Conservation (phyloP, 225 moss, liverwort and hornwort species). For the Takakia lepidozioides region DNA sequence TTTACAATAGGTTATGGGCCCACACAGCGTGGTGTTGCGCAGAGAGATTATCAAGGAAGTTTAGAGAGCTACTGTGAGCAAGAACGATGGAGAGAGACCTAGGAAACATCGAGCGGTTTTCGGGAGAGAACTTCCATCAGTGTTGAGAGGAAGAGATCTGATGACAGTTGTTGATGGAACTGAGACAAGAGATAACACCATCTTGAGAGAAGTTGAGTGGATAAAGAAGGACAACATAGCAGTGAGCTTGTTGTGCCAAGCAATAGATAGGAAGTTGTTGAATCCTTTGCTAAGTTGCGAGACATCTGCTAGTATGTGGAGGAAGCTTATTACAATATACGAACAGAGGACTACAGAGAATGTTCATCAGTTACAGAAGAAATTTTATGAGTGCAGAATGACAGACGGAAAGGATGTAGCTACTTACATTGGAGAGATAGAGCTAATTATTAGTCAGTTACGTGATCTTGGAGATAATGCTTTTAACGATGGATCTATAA, state of each 20-base stretch:
- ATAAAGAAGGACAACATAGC: background rate
- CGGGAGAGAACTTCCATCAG: background rate
- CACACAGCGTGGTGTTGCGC: too few species aligned
- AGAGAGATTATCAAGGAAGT: too few species aligned
- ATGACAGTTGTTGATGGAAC: constrained; percentile 3
- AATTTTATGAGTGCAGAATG: background rate
- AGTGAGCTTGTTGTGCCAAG: background rate
- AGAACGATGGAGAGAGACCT: background rate
- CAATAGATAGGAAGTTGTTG: background rate
- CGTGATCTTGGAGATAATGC: background rate
- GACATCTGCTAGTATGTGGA: background rate
- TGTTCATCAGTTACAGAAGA: background rate
- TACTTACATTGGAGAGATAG: background rate
- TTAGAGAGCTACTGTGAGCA: too few species aligned
- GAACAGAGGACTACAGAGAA: background rate
- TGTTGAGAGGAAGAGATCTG: background rate
- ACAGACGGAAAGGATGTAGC: background rate
- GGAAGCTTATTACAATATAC: background rate
- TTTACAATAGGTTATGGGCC: too few species aligned
- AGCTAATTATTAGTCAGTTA: background rate
- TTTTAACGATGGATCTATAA: background rate
- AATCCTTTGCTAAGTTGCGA: background rate
- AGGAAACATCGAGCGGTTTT: background rate
- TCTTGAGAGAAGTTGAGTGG: background rate
- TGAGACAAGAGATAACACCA: background rate